Evolutionary conservation across 345 rosid species (phyloP).

Genomic region (Citrus hindsii): DNA sequence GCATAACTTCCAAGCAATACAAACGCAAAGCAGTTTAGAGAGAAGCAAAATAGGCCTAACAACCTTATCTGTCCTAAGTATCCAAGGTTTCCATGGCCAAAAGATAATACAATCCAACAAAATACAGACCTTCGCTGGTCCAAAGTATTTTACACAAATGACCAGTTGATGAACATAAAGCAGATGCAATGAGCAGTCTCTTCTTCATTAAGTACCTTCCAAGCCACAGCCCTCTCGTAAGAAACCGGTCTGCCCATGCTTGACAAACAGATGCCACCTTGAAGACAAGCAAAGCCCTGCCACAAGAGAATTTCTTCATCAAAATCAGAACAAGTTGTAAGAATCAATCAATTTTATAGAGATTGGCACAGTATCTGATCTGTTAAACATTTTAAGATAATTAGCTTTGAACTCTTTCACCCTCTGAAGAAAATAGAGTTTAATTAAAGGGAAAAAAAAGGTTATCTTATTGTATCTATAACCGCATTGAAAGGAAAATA

Average conservation of each 20-base stretch:
- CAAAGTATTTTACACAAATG: slow-evolving; percentile 61
- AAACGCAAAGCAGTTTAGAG: slow-evolving; percentile 12
- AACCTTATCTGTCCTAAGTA: slow-evolving; percentile 3
- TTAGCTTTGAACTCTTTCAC: background rate
- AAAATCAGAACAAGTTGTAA: background rate
- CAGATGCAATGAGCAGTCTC: slow-evolving; percentile 95
- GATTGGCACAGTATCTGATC: background rate
- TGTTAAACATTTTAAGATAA: background rate
- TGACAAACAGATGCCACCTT: slow-evolving; percentile 90
- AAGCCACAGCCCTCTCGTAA: slow-evolving; percentile 93
- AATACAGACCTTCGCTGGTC: background rate
- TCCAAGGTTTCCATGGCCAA: slow-evolving; percentile 7
- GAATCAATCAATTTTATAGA: background rate
- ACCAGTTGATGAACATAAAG: slow-evolving; percentile 96
- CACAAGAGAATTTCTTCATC: background rate
- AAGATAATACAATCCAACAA: slow-evolving; percentile 20
- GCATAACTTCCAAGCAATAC: slow-evolving; percentile 6
- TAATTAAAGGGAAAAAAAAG: background rate
- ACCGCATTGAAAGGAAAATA: background rate
- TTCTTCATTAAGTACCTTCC: slow-evolving; percentile 96
- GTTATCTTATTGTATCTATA: background rate
- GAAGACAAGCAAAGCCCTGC: slow-evolving; percentile 88
- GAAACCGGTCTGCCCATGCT: slow-evolving; percentile 99
- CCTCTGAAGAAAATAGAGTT: background rate
- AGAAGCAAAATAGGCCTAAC: background rate